A percentile compares a stretch with the other conserved stretches of the same genome.
These are phyloP conservation scores for Pseudomicrostroma phylloplanum DNA, from an alignment of 1,284 basidiomycete genomes.

Conservation along the genomic window DNA sequence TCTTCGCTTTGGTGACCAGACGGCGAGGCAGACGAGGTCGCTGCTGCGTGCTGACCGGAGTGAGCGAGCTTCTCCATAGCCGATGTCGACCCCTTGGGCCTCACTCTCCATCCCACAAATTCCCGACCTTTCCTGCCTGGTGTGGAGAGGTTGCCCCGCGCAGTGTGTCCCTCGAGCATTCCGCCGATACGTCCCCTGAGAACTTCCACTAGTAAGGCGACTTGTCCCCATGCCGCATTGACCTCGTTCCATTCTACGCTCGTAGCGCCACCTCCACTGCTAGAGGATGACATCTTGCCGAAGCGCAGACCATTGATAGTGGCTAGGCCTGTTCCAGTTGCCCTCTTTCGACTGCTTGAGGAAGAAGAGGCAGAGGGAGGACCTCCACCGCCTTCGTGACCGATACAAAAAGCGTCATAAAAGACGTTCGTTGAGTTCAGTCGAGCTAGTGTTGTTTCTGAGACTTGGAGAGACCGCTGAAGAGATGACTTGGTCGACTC, in stretches of 20 bases:
- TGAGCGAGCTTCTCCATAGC: background rate
- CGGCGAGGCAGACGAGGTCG: too few species aligned
- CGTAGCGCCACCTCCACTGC: conserved; percentile 28
- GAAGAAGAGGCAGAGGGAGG: background rate
- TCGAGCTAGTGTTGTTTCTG: conserved; percentile 63
- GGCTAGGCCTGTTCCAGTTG: conserved; percentile 60
- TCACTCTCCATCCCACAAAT: background rate
- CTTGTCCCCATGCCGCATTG: conserved; percentile 97
- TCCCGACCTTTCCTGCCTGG: background rate
- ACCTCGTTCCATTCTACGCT: conserved; percentile 93
- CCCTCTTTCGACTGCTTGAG: background rate
- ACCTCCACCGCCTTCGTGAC: conserved; percentile 64
- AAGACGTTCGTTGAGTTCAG: conserved; percentile 93
- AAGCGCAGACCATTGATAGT: conserved; percentile 93
- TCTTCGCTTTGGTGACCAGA: too few species aligned
- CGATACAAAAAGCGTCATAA: conserved; percentile 96
- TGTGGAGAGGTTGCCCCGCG: background rate
- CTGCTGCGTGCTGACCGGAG: too few species aligned
- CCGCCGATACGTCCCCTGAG: conserved; percentile 51
- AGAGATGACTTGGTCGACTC: conserved; percentile 65
- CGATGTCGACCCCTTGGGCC: background rate
- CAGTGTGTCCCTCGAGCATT: background rate
- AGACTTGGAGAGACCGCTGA: conserved; percentile 58
- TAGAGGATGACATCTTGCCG: conserved; percentile 72
- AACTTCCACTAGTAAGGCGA: conserved; percentile 81